Conservation (phyloP, 345 rosid genomes). For the Cardamine chenopodiifolia region DNA sequence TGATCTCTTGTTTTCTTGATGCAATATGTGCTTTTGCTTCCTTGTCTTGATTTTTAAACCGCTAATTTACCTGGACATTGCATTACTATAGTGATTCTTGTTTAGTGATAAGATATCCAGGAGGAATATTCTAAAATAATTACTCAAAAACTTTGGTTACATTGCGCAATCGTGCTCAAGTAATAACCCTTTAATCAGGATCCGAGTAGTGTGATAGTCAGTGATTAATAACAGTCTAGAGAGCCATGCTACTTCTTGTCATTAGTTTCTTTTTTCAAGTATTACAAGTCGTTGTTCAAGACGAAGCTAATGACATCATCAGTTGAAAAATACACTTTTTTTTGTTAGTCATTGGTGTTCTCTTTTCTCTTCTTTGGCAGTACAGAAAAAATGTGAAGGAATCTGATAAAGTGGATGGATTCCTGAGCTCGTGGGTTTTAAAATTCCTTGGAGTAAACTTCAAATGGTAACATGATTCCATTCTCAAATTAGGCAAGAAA, state of each 20-base stretch:
- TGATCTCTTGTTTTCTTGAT: constrained; percentile 14
- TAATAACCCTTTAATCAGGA: neutral
- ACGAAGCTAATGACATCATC: constrained; percentile 8
- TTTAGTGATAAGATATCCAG: neutral
- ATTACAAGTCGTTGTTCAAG: constrained; percentile 20
- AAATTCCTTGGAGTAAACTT: constrained; percentile 33
- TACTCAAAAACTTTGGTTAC: constrained; percentile 2
- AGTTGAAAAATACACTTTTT: constrained; percentile 16
- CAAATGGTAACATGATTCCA: constrained; percentile 34
- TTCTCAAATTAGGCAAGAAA: constrained; percentile 28
- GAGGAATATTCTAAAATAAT: no score
- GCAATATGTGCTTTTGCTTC: constrained; percentile 2
- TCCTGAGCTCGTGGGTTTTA: constrained; percentile 36
- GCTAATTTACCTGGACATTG: neutral
- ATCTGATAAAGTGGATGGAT: constrained; percentile 26
- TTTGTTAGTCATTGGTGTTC: constrained; percentile 16
- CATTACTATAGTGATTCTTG: neutral
- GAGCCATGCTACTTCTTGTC: neutral
- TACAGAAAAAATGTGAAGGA: constrained; percentile 22
- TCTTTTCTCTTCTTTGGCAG: constrained; percentile 14
- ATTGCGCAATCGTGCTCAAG: no score
- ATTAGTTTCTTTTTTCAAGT: neutral
- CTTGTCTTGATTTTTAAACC: neutral
- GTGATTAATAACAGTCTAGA: neutral
- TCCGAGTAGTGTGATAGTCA: neutral